Percentiles rank a stretch among this genome's conserved stretches.
These are phyloP conservation scores for Pestalotiopsis sp. DNA, from an alignment of 2,329 filamentous ascomycete genomes.

Conservation along the genomic window DNA sequence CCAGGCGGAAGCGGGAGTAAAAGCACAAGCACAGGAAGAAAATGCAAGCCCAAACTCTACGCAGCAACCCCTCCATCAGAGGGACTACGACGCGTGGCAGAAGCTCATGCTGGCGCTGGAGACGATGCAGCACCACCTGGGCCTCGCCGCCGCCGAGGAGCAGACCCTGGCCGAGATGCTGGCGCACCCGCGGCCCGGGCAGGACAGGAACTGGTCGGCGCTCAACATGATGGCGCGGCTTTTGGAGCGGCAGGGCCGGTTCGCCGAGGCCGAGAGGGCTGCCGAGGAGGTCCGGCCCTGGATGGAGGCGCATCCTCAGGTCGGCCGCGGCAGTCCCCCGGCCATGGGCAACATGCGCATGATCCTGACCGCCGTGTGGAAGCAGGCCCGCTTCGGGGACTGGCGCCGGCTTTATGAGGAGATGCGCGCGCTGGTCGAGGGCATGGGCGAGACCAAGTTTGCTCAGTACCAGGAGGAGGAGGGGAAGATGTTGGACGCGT, in stretches of 20 bases:
- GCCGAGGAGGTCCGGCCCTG: neutral
- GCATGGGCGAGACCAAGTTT: conserved; percentile 2
- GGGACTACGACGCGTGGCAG: neutral
- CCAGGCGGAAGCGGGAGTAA: too few relatives aligned
- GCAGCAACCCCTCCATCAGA: neutral
- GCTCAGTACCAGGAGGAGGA: conserved; percentile 5
- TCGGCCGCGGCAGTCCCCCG: neutral
- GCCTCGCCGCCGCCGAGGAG: neutral
- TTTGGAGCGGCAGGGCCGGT: neutral
- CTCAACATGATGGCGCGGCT: conserved; percentile 6
- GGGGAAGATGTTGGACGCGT: neutral
- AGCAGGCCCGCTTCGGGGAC: neutral
- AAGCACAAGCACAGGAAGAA: neutral
- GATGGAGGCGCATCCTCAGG: neutral
- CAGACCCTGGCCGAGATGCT: neutral
- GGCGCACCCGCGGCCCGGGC: neutral
- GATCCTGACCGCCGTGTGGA: neutral
- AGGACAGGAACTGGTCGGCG: conserved; percentile 3
- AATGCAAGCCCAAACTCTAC: neutral
- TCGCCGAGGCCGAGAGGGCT: neutral
- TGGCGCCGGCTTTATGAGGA: neutral
- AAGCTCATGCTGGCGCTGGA: conserved; percentile 3
- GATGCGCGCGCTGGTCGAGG: neutral
- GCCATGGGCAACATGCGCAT: conserved; percentile 6
- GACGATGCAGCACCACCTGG: neutral